Percentiles rank a stretch among this genome's conserved stretches.
Evolutionary conservation across 495 filamentous ascomycete genomes (phyloP).

Genomic region (Neurospora tetraspora): DNA sequence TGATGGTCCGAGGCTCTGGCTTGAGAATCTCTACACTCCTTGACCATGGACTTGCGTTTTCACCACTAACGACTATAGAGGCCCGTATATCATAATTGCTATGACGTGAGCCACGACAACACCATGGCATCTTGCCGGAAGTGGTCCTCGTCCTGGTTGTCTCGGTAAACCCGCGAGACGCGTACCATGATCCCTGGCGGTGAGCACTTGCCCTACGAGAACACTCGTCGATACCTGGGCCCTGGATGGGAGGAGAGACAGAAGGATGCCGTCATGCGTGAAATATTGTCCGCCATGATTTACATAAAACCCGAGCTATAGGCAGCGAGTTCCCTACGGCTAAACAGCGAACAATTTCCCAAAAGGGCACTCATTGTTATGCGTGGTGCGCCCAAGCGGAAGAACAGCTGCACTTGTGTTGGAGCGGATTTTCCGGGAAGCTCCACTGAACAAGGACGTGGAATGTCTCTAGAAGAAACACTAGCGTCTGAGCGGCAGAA

Average conservation of each 20-base stretch:
- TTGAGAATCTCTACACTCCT: background rate
- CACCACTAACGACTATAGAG: background rate
- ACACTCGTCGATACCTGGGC: background rate
- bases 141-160: background rate
- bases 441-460: constrained; percentile 30
- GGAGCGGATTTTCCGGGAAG: background rate
- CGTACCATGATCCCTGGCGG: background rate
- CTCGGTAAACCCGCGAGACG: background rate
- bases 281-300: constrained; percentile 27
- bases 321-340: constrained; percentile 21
- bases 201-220: background rate
- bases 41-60: background rate
- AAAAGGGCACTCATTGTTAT: constrained; percentile 32
- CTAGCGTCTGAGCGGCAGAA: constrained; percentile 16
- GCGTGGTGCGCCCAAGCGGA: constrained; percentile 14
- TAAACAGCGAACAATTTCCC: constrained; percentile 38
- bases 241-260: background rate
- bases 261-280: constrained; percentile 25
- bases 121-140: background rate
- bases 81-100: background rate
- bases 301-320: constrained; percentile 33
- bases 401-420: constrained; percentile 3
- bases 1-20: background rate
- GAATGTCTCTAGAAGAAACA: constrained; percentile 30
- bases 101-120: background rate